A percentile compares a stretch with the other conserved stretches of the same genome.
These are phyloP conservation scores for Trametes versicolor DNA, from an alignment of 1,284 basidiomycete species.

Conservation along the genomic window DNA sequence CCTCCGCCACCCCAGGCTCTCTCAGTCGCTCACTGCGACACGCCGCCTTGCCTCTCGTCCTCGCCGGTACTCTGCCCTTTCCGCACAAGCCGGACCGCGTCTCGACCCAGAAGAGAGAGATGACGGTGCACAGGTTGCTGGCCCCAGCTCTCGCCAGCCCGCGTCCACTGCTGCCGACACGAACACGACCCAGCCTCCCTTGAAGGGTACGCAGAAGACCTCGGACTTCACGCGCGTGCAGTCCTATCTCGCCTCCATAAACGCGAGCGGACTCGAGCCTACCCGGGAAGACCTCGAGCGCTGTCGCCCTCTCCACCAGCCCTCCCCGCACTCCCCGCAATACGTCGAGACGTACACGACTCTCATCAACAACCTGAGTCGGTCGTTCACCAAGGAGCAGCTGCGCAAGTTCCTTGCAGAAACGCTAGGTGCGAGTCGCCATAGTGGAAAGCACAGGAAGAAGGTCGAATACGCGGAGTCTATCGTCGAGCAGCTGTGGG, in stretches of 20 bases:
- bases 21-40: conserved; percentile 38
- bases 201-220: neutral
- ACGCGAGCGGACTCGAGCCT: conserved; percentile 53
- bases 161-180: conserved; percentile 5
- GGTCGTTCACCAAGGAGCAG: conserved; percentile 72
- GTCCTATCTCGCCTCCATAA: conserved; percentile 62
- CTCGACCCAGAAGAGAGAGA: conserved; percentile 16
- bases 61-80: conserved; percentile 42
- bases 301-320: conserved; percentile 53
- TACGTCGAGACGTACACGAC: conserved; percentile 65
- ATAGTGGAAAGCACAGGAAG: conserved; percentile 43
- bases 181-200: neutral
- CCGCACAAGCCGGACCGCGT: conserved; percentile 23
- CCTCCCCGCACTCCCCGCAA: conserved; percentile 49
- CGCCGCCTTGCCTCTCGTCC: conserved; percentile 36
- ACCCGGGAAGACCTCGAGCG: conserved; percentile 66
- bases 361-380: conserved; percentile 59
- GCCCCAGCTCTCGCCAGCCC: conserved; percentile 28
- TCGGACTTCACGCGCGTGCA: conserved; percentile 49
- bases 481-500: conserved; percentile 73
- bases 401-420: conserved; percentile 61
- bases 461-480: conserved; percentile 62
- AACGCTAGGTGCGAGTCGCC: conserved; percentile 52
- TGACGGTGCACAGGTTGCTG: conserved; percentile 22
- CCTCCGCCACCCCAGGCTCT: conserved; percentile 40